A percentile compares a stretch with the other conserved stretches of the same genome.
Evolutionary conservation across 2,329 filamentous ascomycete species (phyloP).

Genomic region (Talaromyces sp.): DNA sequence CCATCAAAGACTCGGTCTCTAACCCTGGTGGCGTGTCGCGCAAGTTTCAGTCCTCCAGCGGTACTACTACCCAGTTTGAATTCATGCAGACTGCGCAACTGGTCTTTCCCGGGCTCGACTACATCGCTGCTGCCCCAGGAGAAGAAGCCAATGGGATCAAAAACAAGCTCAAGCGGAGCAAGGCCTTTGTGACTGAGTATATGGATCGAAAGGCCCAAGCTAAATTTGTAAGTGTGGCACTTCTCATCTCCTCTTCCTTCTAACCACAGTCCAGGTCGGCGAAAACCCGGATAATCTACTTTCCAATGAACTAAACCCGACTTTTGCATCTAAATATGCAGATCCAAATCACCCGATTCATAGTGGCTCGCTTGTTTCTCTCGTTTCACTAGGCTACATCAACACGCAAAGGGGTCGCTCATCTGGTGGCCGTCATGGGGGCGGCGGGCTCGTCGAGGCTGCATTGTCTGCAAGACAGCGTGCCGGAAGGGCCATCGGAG

Average conservation of each 20-base stretch:
- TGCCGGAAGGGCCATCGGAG: not conserved
- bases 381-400: not conserved
- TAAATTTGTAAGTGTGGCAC: slow-evolving; percentile 1
- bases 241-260: not conserved
- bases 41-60: slow-evolving; percentile 32
- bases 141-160: slow-evolving; percentile 14
- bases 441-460: not conserved
- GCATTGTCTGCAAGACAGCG: not conserved
- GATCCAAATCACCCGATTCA: slow-evolving; percentile 9
- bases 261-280: not conserved
- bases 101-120: slow-evolving; percentile 43
- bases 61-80: slow-evolving; percentile 26
- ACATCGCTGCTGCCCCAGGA: slow-evolving; percentile 9
- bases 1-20: not conserved
- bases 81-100: slow-evolving; percentile 45
- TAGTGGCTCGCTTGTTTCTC: not conserved
- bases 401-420: not conserved
- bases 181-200: slow-evolving; percentile 4
- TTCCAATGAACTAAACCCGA: slow-evolving; percentile 1
- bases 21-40: not conserved
- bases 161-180: slow-evolving; percentile 4
- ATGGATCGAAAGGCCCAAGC: slow-evolving; percentile 9
- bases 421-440: not conserved
- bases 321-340: slow-evolving; percentile 4
- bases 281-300: slow-evolving; percentile 5